Evolutionary conservation across 805 yeast species (phyloP).

Genomic region (Jamesozyma hellenica): DNA sequence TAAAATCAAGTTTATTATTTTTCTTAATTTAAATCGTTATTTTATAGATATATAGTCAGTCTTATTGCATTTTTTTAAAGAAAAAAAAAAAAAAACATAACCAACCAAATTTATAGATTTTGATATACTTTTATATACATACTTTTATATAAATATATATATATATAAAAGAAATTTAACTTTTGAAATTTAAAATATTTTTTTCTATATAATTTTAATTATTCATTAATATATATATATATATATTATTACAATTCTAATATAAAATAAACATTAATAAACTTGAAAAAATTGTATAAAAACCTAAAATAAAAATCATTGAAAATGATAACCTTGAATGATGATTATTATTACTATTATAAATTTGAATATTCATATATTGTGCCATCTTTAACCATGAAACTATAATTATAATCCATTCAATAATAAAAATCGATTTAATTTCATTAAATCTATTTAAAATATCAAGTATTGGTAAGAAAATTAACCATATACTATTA

Average conservation of each 20-base stretch:
- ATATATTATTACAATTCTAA: constrained; percentile 3
- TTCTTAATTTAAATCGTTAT: too few relatives aligned
- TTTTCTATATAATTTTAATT: too few relatives aligned
- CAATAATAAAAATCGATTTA: not conserved
- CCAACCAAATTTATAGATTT: too few relatives aligned
- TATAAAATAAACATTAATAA: constrained; percentile 14
- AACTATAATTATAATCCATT: constrained; percentile 6
- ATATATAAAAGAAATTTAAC: too few relatives aligned
- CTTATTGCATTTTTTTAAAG: too few relatives aligned
- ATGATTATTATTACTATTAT: not conserved
- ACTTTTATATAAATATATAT: too few relatives aligned
- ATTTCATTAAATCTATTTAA: constrained; percentile 3
- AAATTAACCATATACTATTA: constrained; percentile 77
- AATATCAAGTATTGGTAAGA: constrained; percentile 36
- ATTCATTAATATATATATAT: not conserved
- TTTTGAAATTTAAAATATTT: too few relatives aligned
- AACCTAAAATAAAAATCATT: constrained; percentile 5
- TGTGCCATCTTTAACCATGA: constrained; percentile 7
- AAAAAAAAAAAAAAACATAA: not conserved
- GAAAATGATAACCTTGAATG: constrained; percentile 5
- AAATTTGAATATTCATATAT: constrained; percentile 5
- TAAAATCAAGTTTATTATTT: too few relatives aligned
- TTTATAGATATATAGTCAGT: too few relatives aligned
- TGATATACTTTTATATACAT: too few relatives aligned
- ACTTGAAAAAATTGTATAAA: constrained; percentile 16